phyloP scores from a whole-genome alignment of 1,284 basidiomycete species.

The Ganoderma leucocontextum region DNA sequence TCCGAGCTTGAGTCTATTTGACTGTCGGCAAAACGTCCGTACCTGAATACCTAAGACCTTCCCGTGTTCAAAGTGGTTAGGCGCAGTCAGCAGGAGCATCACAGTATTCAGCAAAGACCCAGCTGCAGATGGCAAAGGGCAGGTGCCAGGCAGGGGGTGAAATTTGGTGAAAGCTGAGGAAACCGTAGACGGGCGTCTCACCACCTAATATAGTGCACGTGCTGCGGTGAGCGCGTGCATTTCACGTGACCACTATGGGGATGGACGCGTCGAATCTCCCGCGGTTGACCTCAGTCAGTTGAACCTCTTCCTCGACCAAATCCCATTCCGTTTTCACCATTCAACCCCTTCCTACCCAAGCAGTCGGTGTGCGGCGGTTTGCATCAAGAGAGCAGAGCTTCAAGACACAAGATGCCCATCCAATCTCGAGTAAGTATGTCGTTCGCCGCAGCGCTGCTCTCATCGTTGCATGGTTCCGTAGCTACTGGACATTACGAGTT shows the following conservation, averaged over 20 bases:
- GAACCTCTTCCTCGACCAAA: neutral
- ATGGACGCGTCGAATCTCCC: neutral
- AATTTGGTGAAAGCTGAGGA: neutral
- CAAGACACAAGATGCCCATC: neutral
- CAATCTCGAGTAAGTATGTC: slow-evolving; percentile 8
- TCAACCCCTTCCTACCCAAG: neutral
- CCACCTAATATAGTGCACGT: neutral
- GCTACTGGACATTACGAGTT: neutral
- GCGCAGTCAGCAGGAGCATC: too few relatives aligned
- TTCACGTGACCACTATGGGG: too few relatives aligned
- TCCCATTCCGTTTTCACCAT: neutral
- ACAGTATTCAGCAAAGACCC: neutral
- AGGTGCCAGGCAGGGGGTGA: too few relatives aligned
- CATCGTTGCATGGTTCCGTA: neutral
- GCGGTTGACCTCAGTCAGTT: neutral
- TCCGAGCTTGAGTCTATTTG: neutral
- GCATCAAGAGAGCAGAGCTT: neutral
- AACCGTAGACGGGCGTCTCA: neutral
- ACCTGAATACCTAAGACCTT: neutral
- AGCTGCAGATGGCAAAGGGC: too few relatives aligned
- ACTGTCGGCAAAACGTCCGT: neutral
- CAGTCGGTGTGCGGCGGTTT: neutral
- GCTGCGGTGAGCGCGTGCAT: neutral
- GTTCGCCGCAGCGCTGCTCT: neutral
- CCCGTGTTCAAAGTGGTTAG: neutral